Conservation (phyloP, 305 asterid species). For the Ruellia speciosa region DNA sequence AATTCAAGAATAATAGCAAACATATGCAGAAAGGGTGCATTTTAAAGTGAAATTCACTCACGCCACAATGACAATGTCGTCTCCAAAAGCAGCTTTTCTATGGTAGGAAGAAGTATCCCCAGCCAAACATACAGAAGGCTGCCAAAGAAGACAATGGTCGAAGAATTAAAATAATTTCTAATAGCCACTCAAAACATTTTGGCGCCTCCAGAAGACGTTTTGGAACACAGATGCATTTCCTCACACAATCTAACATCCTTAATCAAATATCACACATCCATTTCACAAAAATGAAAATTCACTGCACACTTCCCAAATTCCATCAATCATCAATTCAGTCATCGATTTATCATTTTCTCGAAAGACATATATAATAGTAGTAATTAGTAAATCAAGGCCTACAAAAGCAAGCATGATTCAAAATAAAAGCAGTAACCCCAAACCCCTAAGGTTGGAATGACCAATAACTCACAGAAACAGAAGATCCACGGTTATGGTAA, state of each 20-base stretch:
- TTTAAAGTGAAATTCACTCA: conserved; percentile 33
- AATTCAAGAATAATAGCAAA: background rate
- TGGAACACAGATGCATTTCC: background rate
- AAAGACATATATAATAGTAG: too few species aligned
- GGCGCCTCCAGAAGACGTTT: background rate
- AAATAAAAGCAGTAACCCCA: background rate
- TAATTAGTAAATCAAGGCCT: background rate
- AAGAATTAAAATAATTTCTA: background rate
- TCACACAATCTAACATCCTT: background rate
- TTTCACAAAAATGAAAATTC: too few species aligned
- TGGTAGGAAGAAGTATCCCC: conserved; percentile 32
- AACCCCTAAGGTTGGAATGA: background rate
- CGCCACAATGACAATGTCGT: conserved; percentile 89
- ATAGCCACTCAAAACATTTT: background rate
- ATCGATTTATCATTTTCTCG: too few species aligned
- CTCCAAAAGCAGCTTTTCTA: conserved; percentile 51
- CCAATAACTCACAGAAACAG: conserved; percentile 45
- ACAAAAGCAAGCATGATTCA: background rate
- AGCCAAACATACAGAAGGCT: conserved; percentile 58
- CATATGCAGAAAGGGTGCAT: background rate
- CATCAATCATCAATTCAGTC: too few species aligned
- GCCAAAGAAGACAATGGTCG: conserved; percentile 14
- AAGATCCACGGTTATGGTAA: conserved; percentile 22
- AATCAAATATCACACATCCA: background rate
- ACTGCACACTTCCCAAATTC: too few species aligned